Evolutionary conservation across 1,284 basidiomycete genomes (phyloP).

Genomic region (Omphalotus olearius): DNA sequence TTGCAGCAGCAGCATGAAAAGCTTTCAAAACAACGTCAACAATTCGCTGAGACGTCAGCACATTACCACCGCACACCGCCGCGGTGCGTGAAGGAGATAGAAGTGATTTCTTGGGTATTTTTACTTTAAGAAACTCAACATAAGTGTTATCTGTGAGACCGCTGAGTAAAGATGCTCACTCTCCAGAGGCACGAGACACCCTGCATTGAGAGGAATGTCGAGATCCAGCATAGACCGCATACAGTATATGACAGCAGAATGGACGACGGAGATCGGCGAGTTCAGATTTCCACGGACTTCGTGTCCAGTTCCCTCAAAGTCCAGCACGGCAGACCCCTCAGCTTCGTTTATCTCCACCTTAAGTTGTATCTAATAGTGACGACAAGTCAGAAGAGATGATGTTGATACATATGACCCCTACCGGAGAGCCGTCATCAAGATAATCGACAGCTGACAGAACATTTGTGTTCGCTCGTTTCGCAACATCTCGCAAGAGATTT

Average conservation of each 20-base stretch:
- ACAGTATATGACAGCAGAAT: conserved; percentile 94
- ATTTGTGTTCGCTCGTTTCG: conserved; percentile 60
- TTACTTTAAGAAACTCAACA: conserved; percentile 44
- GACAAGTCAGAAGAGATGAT: background rate
- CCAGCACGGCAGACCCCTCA: conserved; percentile 80
- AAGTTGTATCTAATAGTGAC: conserved; percentile 67
- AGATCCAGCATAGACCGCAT: conserved; percentile 89
- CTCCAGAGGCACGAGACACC: conserved; percentile 79
- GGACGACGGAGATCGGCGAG: conserved; percentile 83
- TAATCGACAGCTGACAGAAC: conserved; percentile 73
- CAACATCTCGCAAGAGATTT: conserved; percentile 78
- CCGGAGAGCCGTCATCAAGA: conserved; percentile 86
- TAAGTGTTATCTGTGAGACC: background rate
- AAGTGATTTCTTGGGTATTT: conserved; percentile 78
- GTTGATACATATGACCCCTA: conserved; percentile 25
- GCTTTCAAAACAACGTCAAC: conserved; percentile 95
- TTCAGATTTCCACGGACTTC: conserved; percentile 92
- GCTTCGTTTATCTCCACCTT: conserved; percentile 76
- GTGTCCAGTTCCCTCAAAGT: conserved; percentile 88
- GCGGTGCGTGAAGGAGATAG: conserved; percentile 82
- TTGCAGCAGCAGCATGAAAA: conserved; percentile 90
- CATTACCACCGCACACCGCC: conserved; percentile 92
- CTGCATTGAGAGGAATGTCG: conserved; percentile 93
- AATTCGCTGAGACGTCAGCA: conserved; percentile 89
- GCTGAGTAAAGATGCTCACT: conserved; percentile 38